Base-by-base conservation (phyloP, 805 yeast species). In the Yamadazyma insecticola region DNA sequence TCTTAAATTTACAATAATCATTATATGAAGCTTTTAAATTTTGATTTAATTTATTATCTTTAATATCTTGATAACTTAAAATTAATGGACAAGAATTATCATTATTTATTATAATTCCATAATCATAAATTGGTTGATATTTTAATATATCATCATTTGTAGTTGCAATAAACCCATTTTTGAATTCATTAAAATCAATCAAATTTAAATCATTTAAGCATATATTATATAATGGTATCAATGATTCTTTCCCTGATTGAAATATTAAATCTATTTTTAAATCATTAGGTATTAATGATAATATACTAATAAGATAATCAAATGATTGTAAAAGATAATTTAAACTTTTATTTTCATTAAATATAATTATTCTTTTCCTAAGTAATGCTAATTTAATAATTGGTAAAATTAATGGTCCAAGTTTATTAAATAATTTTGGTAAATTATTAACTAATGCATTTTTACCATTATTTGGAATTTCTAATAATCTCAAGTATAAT, bases 111-210 rank as follows among this genome's bases (percentile, higher is more conserved):
- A 58, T 39, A 10, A 63, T 50, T 2, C 57, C 69, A 20, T 47
- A 33, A 38, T 81, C 86, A 47, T 71, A 80, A 3, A 76, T 41
- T 8, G 62, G 57, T 41, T 78, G 80, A 37, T 69, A 74, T 44
- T 78, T 57, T 19, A 82, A 54, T 15, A 83, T 72, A 26, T 74
- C 79, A 47, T 83, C 94, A 14, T 80, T 71, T 2, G 90, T 78
- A 5, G 75, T 63, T 2, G 80, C 88, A 23, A 80, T 59, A 43
- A 58, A 39, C 8, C 22, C 13, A 12, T 26, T 11, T 2, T 14
- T 13, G 2, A 29, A 11, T 5, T 36, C 16, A 4, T 35, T 22
- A 16, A 25, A 24, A 15, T 33, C 31, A 9, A 24, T 22, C n/a
- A n/a, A n/a, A 6, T 36, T 35, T 56, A 67, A 29, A 49, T 83